phyloP scores from a whole-genome alignment of 2,329 filamentous ascomycete genomes.

The Aspergillus vadensis region DNA sequence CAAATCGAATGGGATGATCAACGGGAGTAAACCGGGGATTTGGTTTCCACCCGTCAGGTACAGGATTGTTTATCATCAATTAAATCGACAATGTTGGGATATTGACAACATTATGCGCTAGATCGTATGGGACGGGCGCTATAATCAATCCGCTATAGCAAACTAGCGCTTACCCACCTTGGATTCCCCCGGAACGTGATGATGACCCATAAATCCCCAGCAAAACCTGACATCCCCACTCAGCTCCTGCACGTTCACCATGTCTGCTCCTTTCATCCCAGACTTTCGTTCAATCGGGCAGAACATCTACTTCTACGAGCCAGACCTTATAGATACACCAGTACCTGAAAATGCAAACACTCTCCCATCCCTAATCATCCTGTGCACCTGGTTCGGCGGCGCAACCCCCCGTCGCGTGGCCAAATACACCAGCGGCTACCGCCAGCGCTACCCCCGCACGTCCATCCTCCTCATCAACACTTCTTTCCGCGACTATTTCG shows the following conservation, averaged over 20 bases:
- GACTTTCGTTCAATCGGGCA: not conserved
- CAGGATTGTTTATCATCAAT: too few relatives aligned
- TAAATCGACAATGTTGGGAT: too few relatives aligned
- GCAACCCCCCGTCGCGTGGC: constrained; percentile 14
- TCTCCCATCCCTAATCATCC: constrained; percentile 4
- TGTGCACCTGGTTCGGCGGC: constrained; percentile 19
- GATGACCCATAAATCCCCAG: too few relatives aligned
- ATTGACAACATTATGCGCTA: too few relatives aligned
- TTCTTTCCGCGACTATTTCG: constrained; percentile 7
- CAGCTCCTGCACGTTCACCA: not conserved
- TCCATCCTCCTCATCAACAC: constrained; percentile 17
- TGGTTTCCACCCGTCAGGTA: too few relatives aligned
- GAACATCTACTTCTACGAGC: constrained; percentile 4
- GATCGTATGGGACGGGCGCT: too few relatives aligned
- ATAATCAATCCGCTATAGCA: not conserved
- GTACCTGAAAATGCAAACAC: too few relatives aligned
- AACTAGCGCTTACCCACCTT: not conserved
- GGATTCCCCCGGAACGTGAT: not conserved
- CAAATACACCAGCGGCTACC: constrained; percentile 18
- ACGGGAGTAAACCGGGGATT: too few relatives aligned
- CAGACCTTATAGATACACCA: not conserved
- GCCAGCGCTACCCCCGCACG: constrained; percentile 1
- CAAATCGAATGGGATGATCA: too few relatives aligned
- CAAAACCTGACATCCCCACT: too few relatives aligned
- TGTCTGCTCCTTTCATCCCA: not conserved